phyloP scores from a whole-genome alignment of 2,329 filamentous ascomycete genomes.

The Cercospora canescens region DNA sequence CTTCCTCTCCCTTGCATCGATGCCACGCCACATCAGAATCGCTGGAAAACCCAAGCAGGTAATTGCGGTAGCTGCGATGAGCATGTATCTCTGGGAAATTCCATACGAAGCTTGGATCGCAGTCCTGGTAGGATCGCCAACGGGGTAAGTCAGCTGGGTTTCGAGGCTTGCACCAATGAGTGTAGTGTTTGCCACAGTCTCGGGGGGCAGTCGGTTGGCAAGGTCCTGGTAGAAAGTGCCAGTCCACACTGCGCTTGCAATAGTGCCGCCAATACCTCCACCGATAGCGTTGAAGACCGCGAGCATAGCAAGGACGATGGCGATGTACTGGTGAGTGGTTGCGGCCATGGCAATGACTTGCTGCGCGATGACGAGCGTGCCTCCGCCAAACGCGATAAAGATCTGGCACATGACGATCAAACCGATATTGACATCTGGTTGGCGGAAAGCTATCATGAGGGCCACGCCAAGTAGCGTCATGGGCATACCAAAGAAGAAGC shows the following conservation, averaged over 20 bases:
- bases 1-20: constrained; percentile 17
- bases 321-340: constrained; percentile 27
- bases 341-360: constrained; percentile 63
- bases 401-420: constrained; percentile 59
- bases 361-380: constrained; percentile 58
- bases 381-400: constrained; percentile 60
- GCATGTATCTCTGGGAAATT: constrained; percentile 14
- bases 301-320: constrained; percentile 28
- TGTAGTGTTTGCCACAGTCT: constrained; percentile 9
- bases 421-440: constrained; percentile 42
- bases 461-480: constrained; percentile 29
- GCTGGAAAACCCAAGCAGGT: constrained; percentile 14
- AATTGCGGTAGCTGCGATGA: constrained; percentile 18
- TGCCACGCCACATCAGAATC: constrained; percentile 14
- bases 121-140: constrained; percentile 11
- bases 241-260: constrained; percentile 31
- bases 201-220: constrained; percentile 14
- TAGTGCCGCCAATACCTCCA: constrained; percentile 54
- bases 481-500: constrained; percentile 35
- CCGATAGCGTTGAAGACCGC: constrained; percentile 36
- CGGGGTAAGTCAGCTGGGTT: constrained; percentile 13
- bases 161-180: constrained; percentile 10
- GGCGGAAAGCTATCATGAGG: constrained; percentile 35
- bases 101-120: constrained; percentile 17
- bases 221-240: constrained; percentile 27